Conservation (phyloP, 106 monocot genomes). For the Xerophyta viscosa region DNA sequence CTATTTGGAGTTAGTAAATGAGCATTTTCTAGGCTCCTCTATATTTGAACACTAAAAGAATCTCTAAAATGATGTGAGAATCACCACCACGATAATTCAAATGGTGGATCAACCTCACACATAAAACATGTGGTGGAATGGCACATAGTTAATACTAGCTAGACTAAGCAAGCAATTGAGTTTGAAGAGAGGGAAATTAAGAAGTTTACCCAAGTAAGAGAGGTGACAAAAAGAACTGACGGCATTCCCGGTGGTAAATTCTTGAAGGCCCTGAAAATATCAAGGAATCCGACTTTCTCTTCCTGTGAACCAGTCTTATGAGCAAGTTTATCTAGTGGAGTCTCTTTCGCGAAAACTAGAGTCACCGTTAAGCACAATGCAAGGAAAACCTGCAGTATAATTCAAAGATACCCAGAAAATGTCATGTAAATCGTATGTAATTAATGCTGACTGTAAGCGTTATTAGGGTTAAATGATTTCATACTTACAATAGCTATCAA, state of each 20-base stretch:
- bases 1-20: no score
- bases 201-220: conserved; percentile 17
- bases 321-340: conserved; percentile 6
- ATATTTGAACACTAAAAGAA: no score
- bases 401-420: neutral
- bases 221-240: conserved; percentile 16
- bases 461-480: no score
- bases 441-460: no score
- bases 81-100: no score
- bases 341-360: conserved; percentile 9
- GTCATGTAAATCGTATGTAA: no score
- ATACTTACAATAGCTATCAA: conserved; percentile 50
- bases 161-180: no score
- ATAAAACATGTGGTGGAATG: no score
- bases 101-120: no score
- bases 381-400: conserved; percentile 12
- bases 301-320: neutral
- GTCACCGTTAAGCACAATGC: conserved; percentile 11
- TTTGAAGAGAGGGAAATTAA: neutral
- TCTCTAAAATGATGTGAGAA: no score
- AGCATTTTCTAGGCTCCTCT: no score
- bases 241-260: conserved; percentile 21
- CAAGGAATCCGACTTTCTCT: neutral
- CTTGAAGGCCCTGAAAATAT: conserved; percentile 10
- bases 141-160: no score